Base-by-base conservation (phyloP, 164 flowering plant species). In the Aristolochia contorta region DNA sequence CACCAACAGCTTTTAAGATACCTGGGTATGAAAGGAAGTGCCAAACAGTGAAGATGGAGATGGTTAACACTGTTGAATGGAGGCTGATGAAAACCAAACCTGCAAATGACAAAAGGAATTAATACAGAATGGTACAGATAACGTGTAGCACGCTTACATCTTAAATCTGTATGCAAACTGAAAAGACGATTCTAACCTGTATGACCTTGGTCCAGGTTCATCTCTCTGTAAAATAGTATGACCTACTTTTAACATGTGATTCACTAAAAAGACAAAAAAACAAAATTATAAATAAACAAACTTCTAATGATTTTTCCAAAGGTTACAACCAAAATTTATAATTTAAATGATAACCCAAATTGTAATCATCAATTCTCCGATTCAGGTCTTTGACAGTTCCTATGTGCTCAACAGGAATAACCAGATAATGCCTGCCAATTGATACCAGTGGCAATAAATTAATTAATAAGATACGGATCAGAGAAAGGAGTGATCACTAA, bases 41-140 rank as follows among this genome's bases (percentile, higher is more conserved):
- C 56, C 30, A 53, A 20, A 53, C 56, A 53, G 56, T 53, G 56
- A 53, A 53, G 56, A 67, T 92, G 98, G 57, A 92, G 84, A 77
- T 92, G 98, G 67, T 92, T 46, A 49, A 92, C 87, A 63, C 84
- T 81, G 73, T 92, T 87, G 30, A 84, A 72, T 46, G 98, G 98
- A 66, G 98, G 98, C 58, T 74, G 93, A 73, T 92, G 98, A 74
- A 92, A 89, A 7, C 98, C 77, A 64, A 74, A 74, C 54, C 77
- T 73, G 66, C 23, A 18, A 37, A 3, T 37, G 43, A 37, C 12
- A 37, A 4, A 10, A 37, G 7, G 43, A 37, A 37, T 37, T 7
- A 37, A 37, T 10, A 37, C 43, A 37, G 12, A 37, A 6, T 1
- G 7, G 0, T 0, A 37, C 43, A 37, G 12, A 37, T 3, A 37